Conservation (phyloP, 371 early-diverging fungal genomes). For the Syncephalastrum sp. region DNA sequence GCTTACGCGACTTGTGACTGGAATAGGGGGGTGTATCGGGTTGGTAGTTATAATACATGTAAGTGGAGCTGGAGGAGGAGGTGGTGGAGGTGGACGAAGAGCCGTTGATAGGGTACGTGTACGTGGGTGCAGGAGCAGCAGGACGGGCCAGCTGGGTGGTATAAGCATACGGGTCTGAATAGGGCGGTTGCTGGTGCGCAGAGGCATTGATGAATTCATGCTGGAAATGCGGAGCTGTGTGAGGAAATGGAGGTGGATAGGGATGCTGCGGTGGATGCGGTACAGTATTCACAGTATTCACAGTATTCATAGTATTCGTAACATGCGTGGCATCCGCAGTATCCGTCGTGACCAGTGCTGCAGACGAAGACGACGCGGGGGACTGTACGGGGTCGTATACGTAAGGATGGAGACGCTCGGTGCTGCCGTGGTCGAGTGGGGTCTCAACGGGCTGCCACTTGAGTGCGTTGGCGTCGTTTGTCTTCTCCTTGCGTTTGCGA, state of each 20-base stretch:
- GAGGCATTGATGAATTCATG: too few species aligned
- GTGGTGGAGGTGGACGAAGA: background rate
- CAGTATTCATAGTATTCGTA: background rate
- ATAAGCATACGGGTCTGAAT: too few species aligned
- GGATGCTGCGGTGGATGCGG: background rate
- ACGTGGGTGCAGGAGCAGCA: too few species aligned
- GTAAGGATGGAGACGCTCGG: conserved; percentile 1
- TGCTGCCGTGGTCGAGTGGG: conserved; percentile 7
- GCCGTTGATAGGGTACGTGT: too few species aligned
- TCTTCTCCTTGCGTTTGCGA: conserved; percentile 1
- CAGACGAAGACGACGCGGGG: background rate
- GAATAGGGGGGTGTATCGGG: background rate
- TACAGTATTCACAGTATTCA: too few species aligned
- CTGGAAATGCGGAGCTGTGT: too few species aligned
- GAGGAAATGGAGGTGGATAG: too few species aligned
- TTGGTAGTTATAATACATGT: background rate
- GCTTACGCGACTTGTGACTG: conserved; percentile 1
- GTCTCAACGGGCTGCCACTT: conserved; percentile 16
- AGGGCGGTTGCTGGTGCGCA: too few species aligned
- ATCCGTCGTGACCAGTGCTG: too few species aligned
- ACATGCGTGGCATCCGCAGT: too few species aligned
- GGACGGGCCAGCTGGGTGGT: too few species aligned
- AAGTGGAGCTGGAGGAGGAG: background rate
- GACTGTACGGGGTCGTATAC: background rate
- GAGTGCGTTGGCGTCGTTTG: conserved; percentile 1